phyloP scores from a whole-genome alignment of 371 early-diverging fungal genomes.

The Mucor racemosus region DNA sequence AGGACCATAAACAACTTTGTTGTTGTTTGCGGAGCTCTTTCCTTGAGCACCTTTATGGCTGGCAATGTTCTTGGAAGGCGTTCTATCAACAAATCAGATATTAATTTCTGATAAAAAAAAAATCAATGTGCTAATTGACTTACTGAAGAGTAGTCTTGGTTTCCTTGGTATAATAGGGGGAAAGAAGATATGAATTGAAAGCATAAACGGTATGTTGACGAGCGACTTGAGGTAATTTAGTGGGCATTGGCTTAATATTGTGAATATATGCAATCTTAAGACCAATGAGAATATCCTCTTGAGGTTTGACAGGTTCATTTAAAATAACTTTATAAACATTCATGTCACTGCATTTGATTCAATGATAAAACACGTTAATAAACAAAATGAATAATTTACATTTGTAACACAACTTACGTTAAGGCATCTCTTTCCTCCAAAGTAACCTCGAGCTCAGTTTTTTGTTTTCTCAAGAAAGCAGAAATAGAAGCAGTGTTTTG shows the following conservation, averaged over 20 bases:
- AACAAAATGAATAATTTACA: not conserved
- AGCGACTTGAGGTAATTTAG: conserved; percentile 70
- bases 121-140: conserved; percentile 13
- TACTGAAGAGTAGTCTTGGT: conserved; percentile 84
- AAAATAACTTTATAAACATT: conserved; percentile 70
- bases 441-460: conserved; percentile 42
- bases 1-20: conserved; percentile 81
- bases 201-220: conserved; percentile 69
- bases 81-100: conserved; percentile 20
- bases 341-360: conserved; percentile 39
- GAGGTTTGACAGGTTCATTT: conserved; percentile 58
- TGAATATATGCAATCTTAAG: conserved; percentile 67
- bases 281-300: conserved; percentile 70
- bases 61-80: conserved; percentile 43
- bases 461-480: conserved; percentile 59
- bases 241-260: conserved; percentile 70
- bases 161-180: conserved; percentile 74
- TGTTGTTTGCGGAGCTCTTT: conserved; percentile 40
- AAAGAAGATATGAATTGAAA: conserved; percentile 66
- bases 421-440: conserved; percentile 38
- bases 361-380: not conserved
- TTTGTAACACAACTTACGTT: conserved; percentile 34
- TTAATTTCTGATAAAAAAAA: not conserved
- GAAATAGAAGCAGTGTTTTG: conserved; percentile 49
- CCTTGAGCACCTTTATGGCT: conserved; percentile 45